Percentiles rank a stretch among this genome's conserved stretches.
phyloP scores from a whole-genome alignment of 257 asterid species.

The Gentiana dahurica region DNA sequence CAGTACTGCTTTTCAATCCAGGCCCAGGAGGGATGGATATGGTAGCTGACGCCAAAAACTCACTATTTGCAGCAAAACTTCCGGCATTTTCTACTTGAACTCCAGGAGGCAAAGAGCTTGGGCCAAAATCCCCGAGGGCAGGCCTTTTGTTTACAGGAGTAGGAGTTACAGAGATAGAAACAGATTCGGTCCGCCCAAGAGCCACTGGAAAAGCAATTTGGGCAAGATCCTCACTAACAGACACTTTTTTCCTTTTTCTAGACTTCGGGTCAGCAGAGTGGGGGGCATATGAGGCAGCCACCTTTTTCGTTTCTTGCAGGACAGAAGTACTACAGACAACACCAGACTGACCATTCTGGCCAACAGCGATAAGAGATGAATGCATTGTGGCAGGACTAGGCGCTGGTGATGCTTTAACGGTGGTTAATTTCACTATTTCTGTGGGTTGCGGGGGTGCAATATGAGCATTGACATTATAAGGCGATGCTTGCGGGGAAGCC shows the following conservation, averaged over 20 bases:
- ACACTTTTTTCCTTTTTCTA: slow-evolving; percentile 68
- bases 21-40: slow-evolving; percentile 39
- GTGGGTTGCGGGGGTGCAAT: slow-evolving; percentile 39
- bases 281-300: slow-evolving; percentile 32
- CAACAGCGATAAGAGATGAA: slow-evolving; percentile 21
- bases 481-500: slow-evolving; percentile 61
- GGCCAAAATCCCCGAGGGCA: slow-evolving; percentile 33
- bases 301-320: slow-evolving; percentile 31
- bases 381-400: slow-evolving; percentile 33
- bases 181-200: slow-evolving; percentile 27
- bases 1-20: slow-evolving; percentile 31
- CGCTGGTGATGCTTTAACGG: slow-evolving; percentile 40
- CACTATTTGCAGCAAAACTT: slow-evolving; percentile 29
- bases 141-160: slow-evolving; percentile 31
- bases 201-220: slow-evolving; percentile 24
- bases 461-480: slow-evolving; percentile 44
- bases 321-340: slow-evolving; percentile 32
- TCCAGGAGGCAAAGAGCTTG: slow-evolving; percentile 31
- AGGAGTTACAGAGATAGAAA: slow-evolving; percentile 26
- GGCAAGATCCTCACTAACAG: slow-evolving; percentile 42
- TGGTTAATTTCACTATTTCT: slow-evolving; percentile 44
- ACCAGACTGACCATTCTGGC: slow-evolving; percentile 32
- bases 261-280: slow-evolving; percentile 41
- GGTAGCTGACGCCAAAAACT: slow-evolving; percentile 59
- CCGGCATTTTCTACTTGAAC: slow-evolving; percentile 31